Conservation (phyloP, 306 rosid species). For the Inga oerstediana region DNA sequence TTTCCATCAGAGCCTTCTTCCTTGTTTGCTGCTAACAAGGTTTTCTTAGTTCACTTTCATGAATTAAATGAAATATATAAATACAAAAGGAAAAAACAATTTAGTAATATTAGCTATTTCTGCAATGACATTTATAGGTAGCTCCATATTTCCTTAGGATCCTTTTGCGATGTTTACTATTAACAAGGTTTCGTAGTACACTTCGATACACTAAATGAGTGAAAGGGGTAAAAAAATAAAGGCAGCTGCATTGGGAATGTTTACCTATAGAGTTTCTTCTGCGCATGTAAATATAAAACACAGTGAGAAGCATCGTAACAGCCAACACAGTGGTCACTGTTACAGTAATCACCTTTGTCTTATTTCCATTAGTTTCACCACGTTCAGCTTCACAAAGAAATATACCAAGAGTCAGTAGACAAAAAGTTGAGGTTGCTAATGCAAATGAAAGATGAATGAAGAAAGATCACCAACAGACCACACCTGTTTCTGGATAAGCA, state of each 20-base stretch:
- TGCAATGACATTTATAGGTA: too few relatives aligned
- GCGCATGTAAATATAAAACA: not conserved
- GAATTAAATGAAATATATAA: too few relatives aligned
- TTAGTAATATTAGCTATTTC: too few relatives aligned
- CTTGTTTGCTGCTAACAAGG: not conserved
- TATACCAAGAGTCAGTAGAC: not conserved
- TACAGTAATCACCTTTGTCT: not conserved
- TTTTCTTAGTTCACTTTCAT: not conserved
- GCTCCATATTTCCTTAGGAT: too few relatives aligned
- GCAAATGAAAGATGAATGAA: not conserved
- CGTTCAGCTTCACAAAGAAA: not conserved
- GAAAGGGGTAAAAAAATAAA: too few relatives aligned
- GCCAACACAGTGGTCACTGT: not conserved
- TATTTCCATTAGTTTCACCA: not conserved
- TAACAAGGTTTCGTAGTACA: too few relatives aligned
- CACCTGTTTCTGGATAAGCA: constrained; percentile 22
- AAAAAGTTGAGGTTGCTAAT: not conserved
- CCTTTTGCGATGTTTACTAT: too few relatives aligned
- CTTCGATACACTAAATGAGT: too few relatives aligned
- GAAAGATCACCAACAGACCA: not conserved
- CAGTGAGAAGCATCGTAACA: too few relatives aligned
- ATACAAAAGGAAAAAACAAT: too few relatives aligned
- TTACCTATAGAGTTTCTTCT: not conserved
- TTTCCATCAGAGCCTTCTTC: not conserved
- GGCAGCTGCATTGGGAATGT: too few relatives aligned